A percentile compares a stretch with the other conserved stretches of the same genome.
Evolutionary conservation across 352 stramenopile species (phyloP).

Genomic region (Thraustochytrium striatum): DNA sequence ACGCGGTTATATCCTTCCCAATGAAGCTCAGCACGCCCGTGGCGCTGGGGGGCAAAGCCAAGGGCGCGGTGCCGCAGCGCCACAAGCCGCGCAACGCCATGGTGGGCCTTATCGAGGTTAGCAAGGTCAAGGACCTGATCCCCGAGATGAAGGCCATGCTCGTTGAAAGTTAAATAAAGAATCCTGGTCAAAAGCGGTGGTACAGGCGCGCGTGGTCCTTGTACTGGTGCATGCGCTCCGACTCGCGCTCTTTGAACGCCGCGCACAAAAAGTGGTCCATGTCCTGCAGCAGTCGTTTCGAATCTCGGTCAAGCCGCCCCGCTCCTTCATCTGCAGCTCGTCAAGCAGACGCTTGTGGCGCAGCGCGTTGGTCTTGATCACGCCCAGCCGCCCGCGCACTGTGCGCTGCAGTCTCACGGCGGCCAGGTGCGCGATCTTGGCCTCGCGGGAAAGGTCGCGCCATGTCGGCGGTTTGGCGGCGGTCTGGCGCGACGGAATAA

Average conservation of each 20-base stretch:
- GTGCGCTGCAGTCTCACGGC: neutral
- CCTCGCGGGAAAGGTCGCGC: neutral
- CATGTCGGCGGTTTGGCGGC: too few species aligned
- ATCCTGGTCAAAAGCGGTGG: neutral
- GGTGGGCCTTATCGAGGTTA: constrained; percentile 1
- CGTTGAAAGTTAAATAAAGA: too few species aligned
- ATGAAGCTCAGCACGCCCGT: neutral
- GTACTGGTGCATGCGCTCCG: neutral
- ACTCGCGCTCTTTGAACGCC: neutral
- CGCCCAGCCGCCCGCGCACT: neutral
- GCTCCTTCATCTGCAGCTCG: neutral
- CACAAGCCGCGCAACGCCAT: constrained; percentile 10
- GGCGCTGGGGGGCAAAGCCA: constrained; percentile 18
- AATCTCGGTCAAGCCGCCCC: neutral
- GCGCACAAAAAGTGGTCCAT: neutral
- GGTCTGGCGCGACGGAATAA: too few species aligned
- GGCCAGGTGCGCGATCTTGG: neutral
- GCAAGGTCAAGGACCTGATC: neutral
- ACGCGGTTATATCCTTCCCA: neutral
- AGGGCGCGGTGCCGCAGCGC: constrained; percentile 28
- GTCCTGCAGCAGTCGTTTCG: neutral
- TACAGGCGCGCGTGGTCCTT: neutral
- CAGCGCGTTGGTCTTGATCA: too few species aligned
- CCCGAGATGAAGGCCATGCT: neutral
- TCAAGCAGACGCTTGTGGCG: too few species aligned